A percentile compares a stretch with the other conserved stretches of the same genome.
Evolutionary conservation across 225 moss, liverwort and hornwort species (phyloP).

Genomic region (Climacium dendroides): DNA sequence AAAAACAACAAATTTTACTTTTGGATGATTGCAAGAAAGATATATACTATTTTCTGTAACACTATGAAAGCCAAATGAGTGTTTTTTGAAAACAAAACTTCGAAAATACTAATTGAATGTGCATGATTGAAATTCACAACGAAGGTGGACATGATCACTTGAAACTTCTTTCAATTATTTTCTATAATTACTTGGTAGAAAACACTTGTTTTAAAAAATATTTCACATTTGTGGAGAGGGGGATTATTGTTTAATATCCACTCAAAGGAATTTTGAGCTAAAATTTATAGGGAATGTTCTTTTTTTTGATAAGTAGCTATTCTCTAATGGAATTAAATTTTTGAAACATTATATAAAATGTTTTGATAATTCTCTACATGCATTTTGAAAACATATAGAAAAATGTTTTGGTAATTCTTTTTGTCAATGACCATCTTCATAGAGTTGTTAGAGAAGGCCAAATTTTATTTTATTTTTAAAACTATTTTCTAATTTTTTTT

Average conservation of each 20-base stretch:
- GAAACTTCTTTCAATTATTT: not conserved
- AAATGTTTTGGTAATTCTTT: not conserved
- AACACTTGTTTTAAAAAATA: not conserved
- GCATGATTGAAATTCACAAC: not conserved
- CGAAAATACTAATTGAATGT: not conserved
- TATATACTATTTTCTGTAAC: fast-evolving
- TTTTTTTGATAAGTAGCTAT: not conserved
- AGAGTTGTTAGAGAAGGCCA: not conserved
- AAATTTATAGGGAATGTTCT: too few species aligned
- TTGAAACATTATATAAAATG: too few species aligned
- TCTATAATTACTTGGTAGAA: not conserved
- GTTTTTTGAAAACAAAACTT: not conserved
- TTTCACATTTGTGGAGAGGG: not conserved
- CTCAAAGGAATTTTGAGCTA: not conserved
- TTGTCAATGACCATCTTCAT: not conserved
- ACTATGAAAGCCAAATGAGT: fast-evolving
- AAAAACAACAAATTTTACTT: not conserved
- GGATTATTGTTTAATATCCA: not conserved
- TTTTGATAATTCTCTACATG: too few species aligned
- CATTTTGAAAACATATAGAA: not conserved
- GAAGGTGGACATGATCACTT: not conserved
- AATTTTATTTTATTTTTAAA: not conserved
- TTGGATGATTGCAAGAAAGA: not conserved
- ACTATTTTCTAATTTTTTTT: not conserved
- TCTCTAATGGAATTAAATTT: fast-evolving